Percentiles rank a stretch among this genome's conserved stretches.
These are phyloP conservation scores for Penicillium psychrosexuale DNA, from an alignment of 2,329 filamentous ascomycete species.

Conservation along the genomic window DNA sequence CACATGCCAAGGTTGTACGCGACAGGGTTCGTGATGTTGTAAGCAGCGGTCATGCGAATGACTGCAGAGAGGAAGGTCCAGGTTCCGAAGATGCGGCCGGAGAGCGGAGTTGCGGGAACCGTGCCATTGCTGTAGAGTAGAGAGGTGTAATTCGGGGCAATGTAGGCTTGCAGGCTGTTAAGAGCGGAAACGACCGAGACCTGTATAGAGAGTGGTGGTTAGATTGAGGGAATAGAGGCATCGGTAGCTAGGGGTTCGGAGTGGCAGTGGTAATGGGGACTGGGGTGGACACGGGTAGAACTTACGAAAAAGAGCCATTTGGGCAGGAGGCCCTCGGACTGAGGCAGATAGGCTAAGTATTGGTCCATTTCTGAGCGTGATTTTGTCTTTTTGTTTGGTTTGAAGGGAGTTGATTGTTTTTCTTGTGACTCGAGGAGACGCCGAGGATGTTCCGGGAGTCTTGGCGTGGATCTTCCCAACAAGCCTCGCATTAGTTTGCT, in stretches of 20 bases:
- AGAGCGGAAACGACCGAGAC: conserved; percentile 76
- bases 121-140: conserved; percentile 68
- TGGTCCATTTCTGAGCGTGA: conserved; percentile 24
- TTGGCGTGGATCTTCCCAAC: conserved; percentile 26
- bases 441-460: conserved; percentile 24
- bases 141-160: conserved; percentile 75
- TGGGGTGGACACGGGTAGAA: not conserved
- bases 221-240: not conserved
- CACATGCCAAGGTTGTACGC: conserved; percentile 78
- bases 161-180: conserved; percentile 82
- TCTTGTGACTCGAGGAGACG: conserved; percentile 4
- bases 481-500: conserved; percentile 10
- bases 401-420: not conserved
- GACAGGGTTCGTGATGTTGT: conserved; percentile 68
- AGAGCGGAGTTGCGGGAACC: conserved; percentile 66
- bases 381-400: not conserved
- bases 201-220: conserved; percentile 33
- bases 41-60: conserved; percentile 78
- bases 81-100: conserved; percentile 76
- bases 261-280: not conserved
- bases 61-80: conserved; percentile 80
- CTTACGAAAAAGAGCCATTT: conserved; percentile 65
- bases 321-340: conserved; percentile 54
- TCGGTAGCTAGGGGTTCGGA: not conserved
- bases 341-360: conserved; percentile 33